phyloP scores from a whole-genome alignment of 352 stramenopile genomes.

The Phytopythium oedochilum region DNA sequence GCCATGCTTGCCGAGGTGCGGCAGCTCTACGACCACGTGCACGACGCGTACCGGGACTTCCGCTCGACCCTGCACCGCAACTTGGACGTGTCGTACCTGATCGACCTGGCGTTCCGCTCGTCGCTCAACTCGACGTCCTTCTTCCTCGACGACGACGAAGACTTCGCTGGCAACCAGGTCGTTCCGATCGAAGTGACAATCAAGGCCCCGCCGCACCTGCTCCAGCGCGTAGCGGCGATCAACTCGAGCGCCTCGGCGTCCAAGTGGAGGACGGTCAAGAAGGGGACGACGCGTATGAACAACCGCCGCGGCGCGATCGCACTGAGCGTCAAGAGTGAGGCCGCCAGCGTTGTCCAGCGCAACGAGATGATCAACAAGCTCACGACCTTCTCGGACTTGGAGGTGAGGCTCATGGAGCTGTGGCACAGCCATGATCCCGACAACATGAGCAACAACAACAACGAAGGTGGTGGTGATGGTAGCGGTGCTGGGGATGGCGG shows the following conservation, averaged over 20 bases:
- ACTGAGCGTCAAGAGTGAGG: slow-evolving; percentile 36
- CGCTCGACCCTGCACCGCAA: slow-evolving; percentile 48
- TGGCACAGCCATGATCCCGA: slow-evolving; percentile 55
- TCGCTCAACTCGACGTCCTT: slow-evolving; percentile 61
- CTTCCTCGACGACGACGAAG: slow-evolving; percentile 44
- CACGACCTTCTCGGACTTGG: slow-evolving; percentile 37
- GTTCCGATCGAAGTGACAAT: slow-evolving; percentile 28
- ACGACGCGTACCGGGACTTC: slow-evolving; percentile 59
- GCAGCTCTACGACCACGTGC: slow-evolving; percentile 58
- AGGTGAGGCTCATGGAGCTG: slow-evolving; percentile 60
- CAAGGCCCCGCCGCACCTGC: slow-evolving; percentile 30
- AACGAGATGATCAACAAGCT: slow-evolving; percentile 43
- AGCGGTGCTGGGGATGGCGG: neutral
- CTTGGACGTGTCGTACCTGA: slow-evolving; percentile 57
- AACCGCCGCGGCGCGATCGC: slow-evolving; percentile 45
- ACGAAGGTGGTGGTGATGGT: neutral
- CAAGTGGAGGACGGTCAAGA: slow-evolving; percentile 44
- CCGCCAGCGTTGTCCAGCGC: slow-evolving; percentile 22
- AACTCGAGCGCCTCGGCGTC: neutral
- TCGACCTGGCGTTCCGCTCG: slow-evolving; percentile 62
- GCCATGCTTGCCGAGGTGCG: slow-evolving; percentile 59
- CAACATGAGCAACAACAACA: slow-evolving; percentile 5
- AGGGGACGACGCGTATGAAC: slow-evolving; percentile 30
- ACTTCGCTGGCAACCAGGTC: slow-evolving; percentile 16
- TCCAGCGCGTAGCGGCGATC: neutral